A percentile compares a stretch with the other conserved stretches of the same genome.
Conservation (phyloP, 352 stramenopile genomes). For the Phytophthora lateralis region DNA sequence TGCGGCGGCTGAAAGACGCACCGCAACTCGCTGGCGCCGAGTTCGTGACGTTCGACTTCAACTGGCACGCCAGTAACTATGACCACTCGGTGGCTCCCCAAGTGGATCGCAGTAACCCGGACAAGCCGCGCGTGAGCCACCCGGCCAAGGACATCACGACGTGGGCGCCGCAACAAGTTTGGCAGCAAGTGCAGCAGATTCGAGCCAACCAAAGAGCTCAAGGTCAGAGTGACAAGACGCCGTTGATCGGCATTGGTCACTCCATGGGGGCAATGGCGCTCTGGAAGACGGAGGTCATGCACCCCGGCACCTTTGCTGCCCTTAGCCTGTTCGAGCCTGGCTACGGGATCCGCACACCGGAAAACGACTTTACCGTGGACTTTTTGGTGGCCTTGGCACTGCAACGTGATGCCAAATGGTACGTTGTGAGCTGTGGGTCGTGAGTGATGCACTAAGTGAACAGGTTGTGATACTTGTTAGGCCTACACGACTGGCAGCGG, state of each 20-base stretch:
- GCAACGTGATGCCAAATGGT: slow-evolving; percentile 34
- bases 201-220: slow-evolving; percentile 17
- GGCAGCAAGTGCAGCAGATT: slow-evolving; percentile 33
- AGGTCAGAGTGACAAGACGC: slow-evolving; percentile 22
- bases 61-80: slow-evolving; percentile 44
- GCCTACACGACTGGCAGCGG: slow-evolving; percentile 22
- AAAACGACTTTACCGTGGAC: slow-evolving; percentile 32
- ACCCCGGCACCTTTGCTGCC: slow-evolving; percentile 44
- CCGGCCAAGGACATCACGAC: slow-evolving; percentile 30
- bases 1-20: slow-evolving; percentile 36
- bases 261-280: slow-evolving; percentile 56
- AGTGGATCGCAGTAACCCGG: slow-evolving; percentile 33
- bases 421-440: background rate
- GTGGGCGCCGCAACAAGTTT: slow-evolving; percentile 36
- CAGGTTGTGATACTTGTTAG: slow-evolving; percentile 11
- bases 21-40: slow-evolving; percentile 34
- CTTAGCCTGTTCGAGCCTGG: slow-evolving; percentile 53
- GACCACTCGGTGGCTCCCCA: slow-evolving; percentile 33
- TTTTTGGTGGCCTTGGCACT: slow-evolving; percentile 31
- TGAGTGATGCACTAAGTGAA: background rate
- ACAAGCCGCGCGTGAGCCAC: slow-evolving; percentile 45
- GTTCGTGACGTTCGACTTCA: slow-evolving; percentile 43
- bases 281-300: slow-evolving; percentile 43
- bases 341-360: slow-evolving; percentile 26
- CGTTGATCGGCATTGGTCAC: slow-evolving; percentile 55